These are phyloP conservation scores for Primulina eburnea DNA, from an alignment of 257 asterid species.

Conservation along the genomic window DNA sequence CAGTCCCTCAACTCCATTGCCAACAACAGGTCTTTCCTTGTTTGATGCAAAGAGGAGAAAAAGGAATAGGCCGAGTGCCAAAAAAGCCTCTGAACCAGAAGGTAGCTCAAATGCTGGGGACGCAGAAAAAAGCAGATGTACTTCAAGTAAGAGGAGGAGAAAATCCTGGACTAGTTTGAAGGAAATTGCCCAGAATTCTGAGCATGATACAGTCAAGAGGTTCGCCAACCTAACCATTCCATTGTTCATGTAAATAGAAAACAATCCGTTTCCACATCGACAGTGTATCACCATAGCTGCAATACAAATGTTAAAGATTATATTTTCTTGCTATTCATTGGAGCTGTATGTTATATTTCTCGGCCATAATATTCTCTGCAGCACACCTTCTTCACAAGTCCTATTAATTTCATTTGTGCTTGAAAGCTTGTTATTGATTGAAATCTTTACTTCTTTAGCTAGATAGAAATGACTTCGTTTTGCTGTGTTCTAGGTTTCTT, in stretches of 20 bases:
- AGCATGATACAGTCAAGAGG: slow-evolving; percentile 30
- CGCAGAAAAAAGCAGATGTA: slow-evolving; percentile 24
- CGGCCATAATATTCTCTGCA: too few species aligned
- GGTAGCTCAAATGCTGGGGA: slow-evolving; percentile 24
- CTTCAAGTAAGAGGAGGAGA: slow-evolving; percentile 56
- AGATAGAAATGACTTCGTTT: too few species aligned
- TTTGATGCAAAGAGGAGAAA: slow-evolving; percentile 61
- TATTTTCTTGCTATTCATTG: too few species aligned
- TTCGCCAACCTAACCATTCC: slow-evolving; percentile 42
- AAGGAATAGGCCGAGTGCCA: slow-evolving; percentile 44
- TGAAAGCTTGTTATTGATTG: too few species aligned
- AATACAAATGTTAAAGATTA: too few species aligned
- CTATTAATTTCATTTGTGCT: too few species aligned
- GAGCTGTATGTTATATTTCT: too few species aligned
- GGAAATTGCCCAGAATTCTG: slow-evolving; percentile 53
- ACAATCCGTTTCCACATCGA: not conserved
- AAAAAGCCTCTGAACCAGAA: slow-evolving; percentile 38
- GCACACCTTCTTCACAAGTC: too few species aligned
- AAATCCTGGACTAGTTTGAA: slow-evolving; percentile 71
- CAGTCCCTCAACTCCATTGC: slow-evolving; percentile 46
- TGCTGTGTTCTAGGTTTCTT: too few species aligned
- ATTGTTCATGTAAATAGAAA: slow-evolving; percentile 31
- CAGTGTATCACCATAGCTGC: not conserved
- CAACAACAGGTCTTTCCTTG: slow-evolving; percentile 27
- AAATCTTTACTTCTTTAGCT: too few species aligned